A percentile compares a stretch with the other conserved stretches of the same genome.
phyloP scores from a whole-genome alignment of 2,329 filamentous ascomycete genomes.

The Scleromitrula shiraiana region DNA sequence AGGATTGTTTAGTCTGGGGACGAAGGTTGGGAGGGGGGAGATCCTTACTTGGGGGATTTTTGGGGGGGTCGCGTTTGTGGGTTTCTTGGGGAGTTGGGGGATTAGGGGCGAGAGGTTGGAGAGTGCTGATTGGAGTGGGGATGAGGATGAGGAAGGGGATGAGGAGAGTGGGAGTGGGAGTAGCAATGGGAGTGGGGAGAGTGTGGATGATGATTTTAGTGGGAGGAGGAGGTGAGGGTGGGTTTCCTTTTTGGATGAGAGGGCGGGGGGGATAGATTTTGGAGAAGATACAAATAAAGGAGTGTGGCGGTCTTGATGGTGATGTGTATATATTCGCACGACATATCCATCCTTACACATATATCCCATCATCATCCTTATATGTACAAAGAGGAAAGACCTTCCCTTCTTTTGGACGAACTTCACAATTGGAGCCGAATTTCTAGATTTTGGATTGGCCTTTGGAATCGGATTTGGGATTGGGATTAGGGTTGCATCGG shows the following conservation, averaged over 20 bases:
- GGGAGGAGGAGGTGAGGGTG: neutral
- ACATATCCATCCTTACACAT: too few species aligned
- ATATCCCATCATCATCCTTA: too few species aligned
- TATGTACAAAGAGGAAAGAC: too few species aligned
- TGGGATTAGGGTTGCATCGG: too few species aligned
- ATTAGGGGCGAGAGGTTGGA: constrained; percentile 59
- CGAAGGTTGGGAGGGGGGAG: constrained; percentile 70
- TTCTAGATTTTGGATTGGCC: too few species aligned
- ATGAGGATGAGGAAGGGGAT: constrained; percentile 21
- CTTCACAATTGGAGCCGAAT: too few species aligned
- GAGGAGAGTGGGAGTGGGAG: constrained; percentile 18
- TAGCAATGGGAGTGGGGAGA: neutral
- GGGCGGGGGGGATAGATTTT: neutral
- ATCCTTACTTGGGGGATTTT: constrained; percentile 81
- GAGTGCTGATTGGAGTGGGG: constrained; percentile 35
- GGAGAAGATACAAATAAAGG: too few species aligned
- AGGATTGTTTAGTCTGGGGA: constrained; percentile 73
- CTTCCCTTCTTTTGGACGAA: too few species aligned
- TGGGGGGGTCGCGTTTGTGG: constrained; percentile 70
- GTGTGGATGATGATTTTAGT: too few species aligned
- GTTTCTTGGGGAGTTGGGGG: constrained; percentile 71
- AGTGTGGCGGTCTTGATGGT: too few species aligned
- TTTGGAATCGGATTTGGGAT: too few species aligned
- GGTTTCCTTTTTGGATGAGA: neutral
- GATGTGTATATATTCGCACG: too few species aligned